Evolutionary conservation across 2,329 filamentous ascomycete species (phyloP).

Genomic region (Trichoderma arundinaceum): DNA sequence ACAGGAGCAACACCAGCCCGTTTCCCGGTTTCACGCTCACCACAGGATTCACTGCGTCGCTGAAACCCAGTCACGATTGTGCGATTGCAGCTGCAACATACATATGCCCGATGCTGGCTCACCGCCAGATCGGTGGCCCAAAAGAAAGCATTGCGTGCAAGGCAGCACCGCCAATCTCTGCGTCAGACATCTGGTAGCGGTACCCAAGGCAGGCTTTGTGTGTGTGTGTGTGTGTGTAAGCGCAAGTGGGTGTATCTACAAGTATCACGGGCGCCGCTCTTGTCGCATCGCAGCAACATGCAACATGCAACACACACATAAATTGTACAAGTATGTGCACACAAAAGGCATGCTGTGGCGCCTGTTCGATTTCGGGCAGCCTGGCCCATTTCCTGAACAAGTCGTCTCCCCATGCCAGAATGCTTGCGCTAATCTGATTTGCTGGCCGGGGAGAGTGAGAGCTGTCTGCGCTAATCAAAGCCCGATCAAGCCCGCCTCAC

Average conservation of each 20-base stretch:
- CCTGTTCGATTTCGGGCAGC: no score
- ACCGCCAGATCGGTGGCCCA: constrained; percentile 7
- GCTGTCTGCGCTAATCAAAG: neutral
- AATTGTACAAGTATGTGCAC: no score
- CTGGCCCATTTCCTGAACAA: neutral
- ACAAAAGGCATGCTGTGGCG: no score
- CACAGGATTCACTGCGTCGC: no score
- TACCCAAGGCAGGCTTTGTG: constrained; percentile 6
- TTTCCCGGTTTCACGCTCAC: constrained; percentile 8
- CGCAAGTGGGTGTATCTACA: neutral
- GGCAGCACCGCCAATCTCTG: neutral
- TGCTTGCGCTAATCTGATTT: neutral
- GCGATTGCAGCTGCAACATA: neutral
- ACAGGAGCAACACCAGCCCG: constrained; percentile 10
- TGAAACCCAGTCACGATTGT: constrained; percentile 10
- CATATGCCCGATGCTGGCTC: constrained; percentile 5
- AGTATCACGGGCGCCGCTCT: no score
- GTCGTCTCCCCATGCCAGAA: neutral
- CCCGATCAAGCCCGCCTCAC: constrained; percentile 1
- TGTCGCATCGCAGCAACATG: no score
- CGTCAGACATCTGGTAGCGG: neutral
- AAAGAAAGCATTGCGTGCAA: neutral
- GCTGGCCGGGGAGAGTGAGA: neutral
- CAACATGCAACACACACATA: neutral
- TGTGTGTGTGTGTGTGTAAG: neutral